Conservation (phyloP, 345 rosid species). For the Melastoma malabathricum region DNA sequence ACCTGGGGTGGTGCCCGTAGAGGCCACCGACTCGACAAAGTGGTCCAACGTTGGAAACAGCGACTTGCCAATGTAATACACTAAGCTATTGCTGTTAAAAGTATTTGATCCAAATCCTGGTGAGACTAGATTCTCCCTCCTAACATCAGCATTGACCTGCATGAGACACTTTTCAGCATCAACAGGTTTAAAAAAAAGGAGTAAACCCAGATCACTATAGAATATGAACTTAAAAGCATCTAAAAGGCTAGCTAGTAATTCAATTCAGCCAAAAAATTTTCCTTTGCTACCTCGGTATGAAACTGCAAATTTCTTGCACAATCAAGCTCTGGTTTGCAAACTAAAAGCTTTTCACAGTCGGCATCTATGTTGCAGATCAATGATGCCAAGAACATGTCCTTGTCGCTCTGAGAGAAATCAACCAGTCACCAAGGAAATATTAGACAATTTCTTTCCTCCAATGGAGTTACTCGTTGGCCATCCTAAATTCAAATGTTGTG, state of each 20-base stretch:
- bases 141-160: slow-evolving; percentile 42
- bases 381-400: slow-evolving; percentile 76
- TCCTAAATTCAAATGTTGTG: too few relatives aligned
- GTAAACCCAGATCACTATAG: too few relatives aligned
- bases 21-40: slow-evolving; percentile 61
- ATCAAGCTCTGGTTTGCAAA: slow-evolving; percentile 82
- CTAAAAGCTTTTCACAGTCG: slow-evolving; percentile 70
- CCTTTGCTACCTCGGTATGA: slow-evolving; percentile 61
- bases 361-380: slow-evolving; percentile 73
- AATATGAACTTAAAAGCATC: too few relatives aligned
- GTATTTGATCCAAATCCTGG: slow-evolving; percentile 22
- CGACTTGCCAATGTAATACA: slow-evolving; percentile 48
- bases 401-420: slow-evolving; percentile 40
- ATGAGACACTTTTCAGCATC: not conserved
- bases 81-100: slow-evolving; percentile 27
- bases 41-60: slow-evolving; percentile 75
- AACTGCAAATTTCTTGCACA: slow-evolving; percentile 78
- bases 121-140: slow-evolving; percentile 14
- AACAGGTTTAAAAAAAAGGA: too few relatives aligned
- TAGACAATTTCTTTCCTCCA: too few relatives aligned
- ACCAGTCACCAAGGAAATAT: not conserved
- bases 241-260: slow-evolving; percentile 1
- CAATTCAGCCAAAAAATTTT: not conserved
- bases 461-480: too few relatives aligned
- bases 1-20: slow-evolving; percentile 64